Evolutionary conservation across 1,284 basidiomycete genomes (phyloP).

Genomic region (Papiliotrema flavescens): DNA sequence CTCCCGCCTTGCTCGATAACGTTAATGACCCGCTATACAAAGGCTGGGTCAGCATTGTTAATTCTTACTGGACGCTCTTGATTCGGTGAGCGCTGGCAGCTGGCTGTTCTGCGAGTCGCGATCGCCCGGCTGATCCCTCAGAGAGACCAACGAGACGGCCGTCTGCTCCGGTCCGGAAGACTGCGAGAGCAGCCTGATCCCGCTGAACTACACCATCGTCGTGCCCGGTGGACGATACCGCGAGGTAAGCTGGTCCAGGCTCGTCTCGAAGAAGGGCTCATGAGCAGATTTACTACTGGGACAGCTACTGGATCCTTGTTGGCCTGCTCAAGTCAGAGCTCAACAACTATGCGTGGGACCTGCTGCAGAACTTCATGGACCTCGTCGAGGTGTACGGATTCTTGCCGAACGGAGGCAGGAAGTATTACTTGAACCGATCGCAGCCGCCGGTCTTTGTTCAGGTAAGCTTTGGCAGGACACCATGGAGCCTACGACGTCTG

Average conservation of each 20-base stretch:
- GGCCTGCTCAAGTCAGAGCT: conserved; percentile 77
- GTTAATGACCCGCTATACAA: conserved; percentile 67
- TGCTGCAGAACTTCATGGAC: conserved; percentile 90
- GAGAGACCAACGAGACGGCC: conserved; percentile 62
- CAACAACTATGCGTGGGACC: conserved; percentile 66
- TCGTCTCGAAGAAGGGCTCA: background rate
- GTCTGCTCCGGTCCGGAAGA: conserved; percentile 58
- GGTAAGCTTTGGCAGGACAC: conserved; percentile 48
- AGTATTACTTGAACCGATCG: conserved; percentile 69
- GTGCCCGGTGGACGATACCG: conserved; percentile 75
- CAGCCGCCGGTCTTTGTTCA: conserved; percentile 84
- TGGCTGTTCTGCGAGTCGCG: background rate
- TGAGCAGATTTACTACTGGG: conserved; percentile 35
- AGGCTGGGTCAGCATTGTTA: conserved; percentile 71
- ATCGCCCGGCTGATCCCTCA: background rate
- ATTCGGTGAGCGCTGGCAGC: conserved; percentile 52
- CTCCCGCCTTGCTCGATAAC: conserved; percentile 67
- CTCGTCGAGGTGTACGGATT: conserved; percentile 73
- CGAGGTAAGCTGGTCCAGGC: conserved; percentile 46
- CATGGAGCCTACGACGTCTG: background rate
- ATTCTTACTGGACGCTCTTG: conserved; percentile 77
- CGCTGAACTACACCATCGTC: conserved; percentile 83
- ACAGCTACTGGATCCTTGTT: conserved; percentile 72
- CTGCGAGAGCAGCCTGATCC: conserved; percentile 80
- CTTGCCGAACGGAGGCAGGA: conserved; percentile 81